Conservation (phyloP, 352 stramenopile genomes). For the Pythium periplocum region DNA sequence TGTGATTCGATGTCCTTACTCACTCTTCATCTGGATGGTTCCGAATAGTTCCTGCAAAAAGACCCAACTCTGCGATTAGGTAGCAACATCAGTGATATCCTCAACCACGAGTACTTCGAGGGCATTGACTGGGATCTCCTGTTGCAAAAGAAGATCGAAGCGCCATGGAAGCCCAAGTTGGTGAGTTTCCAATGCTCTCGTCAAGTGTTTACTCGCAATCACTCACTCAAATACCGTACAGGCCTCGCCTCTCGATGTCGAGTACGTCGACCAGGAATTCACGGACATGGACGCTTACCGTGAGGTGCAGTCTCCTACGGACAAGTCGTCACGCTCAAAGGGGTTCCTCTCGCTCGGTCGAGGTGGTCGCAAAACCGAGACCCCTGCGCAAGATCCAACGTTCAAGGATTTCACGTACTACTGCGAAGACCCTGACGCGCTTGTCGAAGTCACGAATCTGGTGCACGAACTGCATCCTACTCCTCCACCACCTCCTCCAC, state of each 20-base stretch:
- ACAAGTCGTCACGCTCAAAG: slow-evolving; percentile 77
- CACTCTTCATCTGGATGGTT: not conserved
- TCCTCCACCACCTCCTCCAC: slow-evolving; percentile 30
- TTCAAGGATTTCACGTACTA: slow-evolving; percentile 91
- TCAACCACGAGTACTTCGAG: slow-evolving; percentile 75
- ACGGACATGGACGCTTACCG: slow-evolving; percentile 77
- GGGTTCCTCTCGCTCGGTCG: slow-evolving; percentile 76
- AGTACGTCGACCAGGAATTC: slow-evolving; percentile 85
- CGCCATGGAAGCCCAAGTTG: slow-evolving; percentile 83
- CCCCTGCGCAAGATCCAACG: slow-evolving; percentile 80
- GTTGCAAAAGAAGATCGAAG: slow-evolving; percentile 77
- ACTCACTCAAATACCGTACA: slow-evolving; percentile 11
- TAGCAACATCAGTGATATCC: slow-evolving; percentile 84
- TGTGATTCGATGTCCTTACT: not conserved
- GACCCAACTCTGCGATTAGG: slow-evolving; percentile 83
- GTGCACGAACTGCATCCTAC: slow-evolving; percentile 72
- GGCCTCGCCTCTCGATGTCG: slow-evolving; percentile 76
- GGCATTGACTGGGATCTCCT: slow-evolving; percentile 83
- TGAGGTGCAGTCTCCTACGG: slow-evolving; percentile 81
- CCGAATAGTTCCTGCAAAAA: slow-evolving; percentile 75
- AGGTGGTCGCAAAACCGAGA: slow-evolving; percentile 53
- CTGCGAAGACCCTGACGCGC: slow-evolving; percentile 80
- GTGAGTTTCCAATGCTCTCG: slow-evolving; percentile 12
- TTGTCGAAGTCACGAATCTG: slow-evolving; percentile 78
- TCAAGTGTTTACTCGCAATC: not conserved